phyloP scores from a whole-genome alignment of 805 yeast species.

The Saccharomyces cerevisiae region DNA sequence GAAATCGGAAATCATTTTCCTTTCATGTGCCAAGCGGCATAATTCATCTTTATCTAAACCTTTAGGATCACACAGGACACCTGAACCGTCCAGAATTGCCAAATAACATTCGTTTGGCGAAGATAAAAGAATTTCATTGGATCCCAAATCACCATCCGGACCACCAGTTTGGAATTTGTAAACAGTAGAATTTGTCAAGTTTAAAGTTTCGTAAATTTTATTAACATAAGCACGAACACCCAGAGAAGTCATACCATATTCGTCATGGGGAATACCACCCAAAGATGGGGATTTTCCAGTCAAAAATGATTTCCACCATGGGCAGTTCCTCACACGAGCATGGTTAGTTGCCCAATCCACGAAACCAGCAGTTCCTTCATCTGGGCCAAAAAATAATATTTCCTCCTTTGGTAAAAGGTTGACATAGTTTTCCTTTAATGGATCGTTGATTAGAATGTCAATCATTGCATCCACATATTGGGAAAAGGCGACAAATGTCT shows the following conservation, averaged over 20 bases:
- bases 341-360: conserved; percentile 97
- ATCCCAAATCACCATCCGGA: conserved; percentile 96
- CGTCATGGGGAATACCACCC: conserved; percentile 98
- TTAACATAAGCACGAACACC: conserved; percentile 89
- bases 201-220: conserved; percentile 73
- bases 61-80: conserved; percentile 85
- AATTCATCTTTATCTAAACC: conserved; percentile 81
- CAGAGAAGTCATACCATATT: conserved; percentile 93
- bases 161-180: conserved; percentile 95
- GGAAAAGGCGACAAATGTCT: conserved; percentile 77
- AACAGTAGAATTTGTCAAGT: conserved; percentile 49
- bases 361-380: conserved; percentile 92
- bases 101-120: conserved; percentile 68
- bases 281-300: conserved; percentile 88
- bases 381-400: conserved; percentile 97
- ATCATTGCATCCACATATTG: conserved; percentile 88
- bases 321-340: conserved; percentile 85
- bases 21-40: conserved; percentile 62
- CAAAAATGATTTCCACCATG: conserved; percentile 97
- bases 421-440: conserved; percentile 73
- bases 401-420: conserved; percentile 80
- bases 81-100: conserved; percentile 90
- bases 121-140: conserved; percentile 86
- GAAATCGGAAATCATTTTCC: conserved; percentile 65
- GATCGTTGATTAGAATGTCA: conserved; percentile 75